phyloP scores from a whole-genome alignment of 768 basidiomycete genomes.

The Wakefieldia striispora region DNA sequence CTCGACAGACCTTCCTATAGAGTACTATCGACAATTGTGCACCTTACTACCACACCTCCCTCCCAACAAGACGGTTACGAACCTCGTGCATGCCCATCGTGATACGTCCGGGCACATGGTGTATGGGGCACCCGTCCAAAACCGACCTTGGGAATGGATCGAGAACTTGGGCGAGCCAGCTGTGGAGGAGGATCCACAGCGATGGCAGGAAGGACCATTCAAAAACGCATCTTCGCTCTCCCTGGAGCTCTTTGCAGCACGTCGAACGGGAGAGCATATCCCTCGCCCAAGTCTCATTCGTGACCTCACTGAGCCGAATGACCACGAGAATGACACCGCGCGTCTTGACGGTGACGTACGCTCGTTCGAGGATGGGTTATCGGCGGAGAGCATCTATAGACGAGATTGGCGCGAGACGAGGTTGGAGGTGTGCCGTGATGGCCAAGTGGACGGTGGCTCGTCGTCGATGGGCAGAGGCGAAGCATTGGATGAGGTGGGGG shows the following conservation, averaged over 20 bases:
- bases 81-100: slow-evolving; percentile 58
- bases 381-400: slow-evolving; percentile 61
- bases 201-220: slow-evolving; percentile 43
- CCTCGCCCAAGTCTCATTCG: slow-evolving; percentile 1
- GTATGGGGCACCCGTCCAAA: slow-evolving; percentile 53
- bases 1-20: slow-evolving; percentile 51
- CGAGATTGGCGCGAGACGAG: slow-evolving; percentile 80
- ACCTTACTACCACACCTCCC: slow-evolving; percentile 56
- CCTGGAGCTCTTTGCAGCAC: slow-evolving; percentile 67
- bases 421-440: slow-evolving; percentile 26
- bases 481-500: slow-evolving; percentile 30
- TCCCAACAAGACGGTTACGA: slow-evolving; percentile 48
- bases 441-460: slow-evolving; percentile 9
- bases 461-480: slow-evolving; percentile 16
- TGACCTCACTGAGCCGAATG: slow-evolving; percentile 15
- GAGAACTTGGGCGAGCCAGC: slow-evolving; percentile 61
- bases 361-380: slow-evolving; percentile 65
- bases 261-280: slow-evolving; percentile 59
- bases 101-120: slow-evolving; percentile 53
- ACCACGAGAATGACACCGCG: slow-evolving; percentile 10
- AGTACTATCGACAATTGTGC: slow-evolving; percentile 56
- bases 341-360: slow-evolving; percentile 45
- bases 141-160: slow-evolving; percentile 86
- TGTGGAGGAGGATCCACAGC: slow-evolving; percentile 42
- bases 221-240: slow-evolving; percentile 72